Conservation (phyloP, 2,329 filamentous ascomycete species). For the Zymoseptoria pseudotritici region DNA sequence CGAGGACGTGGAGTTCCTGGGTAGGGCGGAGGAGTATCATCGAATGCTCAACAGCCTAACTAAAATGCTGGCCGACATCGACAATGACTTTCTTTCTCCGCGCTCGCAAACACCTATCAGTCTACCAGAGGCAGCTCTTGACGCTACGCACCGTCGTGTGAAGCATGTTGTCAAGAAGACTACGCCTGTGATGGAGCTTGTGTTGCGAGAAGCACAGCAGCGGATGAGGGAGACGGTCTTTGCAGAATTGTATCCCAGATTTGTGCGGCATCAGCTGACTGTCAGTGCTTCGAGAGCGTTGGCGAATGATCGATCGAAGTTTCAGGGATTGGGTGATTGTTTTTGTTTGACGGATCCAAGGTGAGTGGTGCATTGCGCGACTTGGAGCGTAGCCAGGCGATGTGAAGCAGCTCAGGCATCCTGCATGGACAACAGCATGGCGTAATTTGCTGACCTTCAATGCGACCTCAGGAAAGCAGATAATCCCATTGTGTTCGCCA, state of each 20-base stretch:
- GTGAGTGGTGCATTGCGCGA: conserved; percentile 10
- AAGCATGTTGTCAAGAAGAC: conserved; percentile 1
- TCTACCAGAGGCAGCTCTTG: not conserved
- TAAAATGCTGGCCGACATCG: not conserved
- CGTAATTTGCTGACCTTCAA: not conserved
- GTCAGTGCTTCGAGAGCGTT: conserved; percentile 41
- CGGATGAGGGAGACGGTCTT: conserved; percentile 1
- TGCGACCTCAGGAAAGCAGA: conserved; percentile 31
- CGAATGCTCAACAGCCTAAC: not conserved
- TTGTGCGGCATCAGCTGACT: conserved; percentile 47
- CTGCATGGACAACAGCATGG: not conserved
- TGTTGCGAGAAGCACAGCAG: not conserved
- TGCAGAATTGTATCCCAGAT: conserved; percentile 44
- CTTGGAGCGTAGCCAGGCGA: not conserved
- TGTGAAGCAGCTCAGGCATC: not conserved
- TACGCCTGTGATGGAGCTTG: not conserved
- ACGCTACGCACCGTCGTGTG: not conserved
- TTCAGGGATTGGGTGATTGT: conserved; percentile 50
- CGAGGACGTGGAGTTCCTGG: not conserved
- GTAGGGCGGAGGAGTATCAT: not conserved
- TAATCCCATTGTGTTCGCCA: conserved; percentile 45
- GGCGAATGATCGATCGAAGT: conserved; percentile 35
- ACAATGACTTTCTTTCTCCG: not conserved
- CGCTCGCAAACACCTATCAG: not conserved
- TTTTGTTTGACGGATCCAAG: conserved; percentile 51